Percentiles rank a stretch among this genome's conserved stretches.
Conservation (phyloP, 2,329 filamentous ascomycete species). For the Pyricularia pennisetigena region DNA sequence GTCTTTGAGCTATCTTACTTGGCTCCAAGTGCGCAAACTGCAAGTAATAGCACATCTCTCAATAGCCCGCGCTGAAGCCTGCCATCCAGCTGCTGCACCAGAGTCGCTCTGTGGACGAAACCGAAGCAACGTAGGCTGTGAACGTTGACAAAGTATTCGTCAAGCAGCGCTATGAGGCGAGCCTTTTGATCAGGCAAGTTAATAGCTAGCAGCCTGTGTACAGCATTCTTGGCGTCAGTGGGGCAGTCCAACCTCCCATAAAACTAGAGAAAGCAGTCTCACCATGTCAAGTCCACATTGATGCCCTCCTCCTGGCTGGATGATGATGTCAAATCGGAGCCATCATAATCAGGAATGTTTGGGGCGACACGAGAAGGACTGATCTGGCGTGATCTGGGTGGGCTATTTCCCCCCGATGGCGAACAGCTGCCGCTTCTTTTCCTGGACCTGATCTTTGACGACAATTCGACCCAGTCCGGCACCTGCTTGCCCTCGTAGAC, state of each 20-base stretch:
- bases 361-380: not conserved
- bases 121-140: conserved; percentile 13
- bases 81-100: conserved; percentile 11
- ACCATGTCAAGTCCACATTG: conserved; percentile 1
- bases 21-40: conserved; percentile 10
- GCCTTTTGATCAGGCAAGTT: not conserved
- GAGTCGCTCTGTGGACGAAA: conserved; percentile 14
- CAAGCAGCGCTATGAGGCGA: conserved; percentile 7
- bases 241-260: not conserved
- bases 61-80: not conserved
- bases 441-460: not conserved
- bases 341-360: not conserved
- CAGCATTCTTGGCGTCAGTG: not conserved
- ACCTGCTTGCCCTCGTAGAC: conserved; percentile 11
- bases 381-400: not conserved
- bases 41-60: conserved; percentile 7
- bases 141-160: conserved; percentile 14
- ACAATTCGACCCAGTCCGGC: conserved; percentile 10
- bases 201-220: not conserved
- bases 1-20: conserved; percentile 8
- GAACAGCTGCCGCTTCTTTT: not conserved
- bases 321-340: not conserved
- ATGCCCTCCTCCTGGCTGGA: not conserved
- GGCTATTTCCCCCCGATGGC: not conserved
- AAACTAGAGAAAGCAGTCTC: not conserved